Percentiles rank a stretch among this genome's conserved stretches.
Conservation (phyloP, 2,329 filamentous ascomycete species). For the Colletotrichum salicis region DNA sequence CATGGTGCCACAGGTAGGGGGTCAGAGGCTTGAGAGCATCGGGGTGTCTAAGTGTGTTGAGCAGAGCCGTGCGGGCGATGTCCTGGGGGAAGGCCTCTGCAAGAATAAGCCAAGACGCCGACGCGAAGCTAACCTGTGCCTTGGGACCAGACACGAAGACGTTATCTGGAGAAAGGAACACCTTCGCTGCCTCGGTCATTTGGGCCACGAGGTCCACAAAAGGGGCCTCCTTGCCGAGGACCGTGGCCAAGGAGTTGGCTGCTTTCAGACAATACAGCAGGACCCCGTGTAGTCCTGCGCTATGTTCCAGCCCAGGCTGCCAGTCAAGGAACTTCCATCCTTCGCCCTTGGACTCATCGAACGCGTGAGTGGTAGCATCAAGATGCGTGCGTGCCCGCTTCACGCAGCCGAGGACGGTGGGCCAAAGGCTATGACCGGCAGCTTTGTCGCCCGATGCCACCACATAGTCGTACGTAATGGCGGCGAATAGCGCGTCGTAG, state of each 20-base stretch:
- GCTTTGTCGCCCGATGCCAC: slow-evolving; percentile 44
- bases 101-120: slow-evolving; percentile 46
- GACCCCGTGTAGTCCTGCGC: slow-evolving; percentile 45
- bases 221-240: slow-evolving; percentile 40
- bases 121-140: slow-evolving; percentile 43
- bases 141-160: slow-evolving; percentile 43
- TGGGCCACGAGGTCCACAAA: slow-evolving; percentile 36
- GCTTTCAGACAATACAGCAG: slow-evolving; percentile 44
- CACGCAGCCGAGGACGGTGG: slow-evolving; percentile 44
- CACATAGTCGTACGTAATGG: slow-evolving; percentile 46
- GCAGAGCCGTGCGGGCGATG: slow-evolving; percentile 38
- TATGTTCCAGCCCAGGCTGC: slow-evolving; percentile 42
- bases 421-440: slow-evolving; percentile 44
- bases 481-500: slow-evolving; percentile 48
- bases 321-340: slow-evolving; percentile 48
- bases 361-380: slow-evolving; percentile 37
- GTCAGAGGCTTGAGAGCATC: slow-evolving; percentile 43
- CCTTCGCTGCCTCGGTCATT: slow-evolving; percentile 38
- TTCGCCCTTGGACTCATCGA: slow-evolving; percentile 34
- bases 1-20: slow-evolving; percentile 45
- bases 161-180: slow-evolving; percentile 36
- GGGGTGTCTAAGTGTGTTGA: slow-evolving; percentile 39
- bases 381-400: slow-evolving; percentile 41
- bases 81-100: slow-evolving; percentile 38
- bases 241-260: slow-evolving; percentile 41